These are phyloP conservation scores for Capsicum rhomboideum DNA, from an alignment of 257 asterid genomes.

Conservation along the genomic window DNA sequence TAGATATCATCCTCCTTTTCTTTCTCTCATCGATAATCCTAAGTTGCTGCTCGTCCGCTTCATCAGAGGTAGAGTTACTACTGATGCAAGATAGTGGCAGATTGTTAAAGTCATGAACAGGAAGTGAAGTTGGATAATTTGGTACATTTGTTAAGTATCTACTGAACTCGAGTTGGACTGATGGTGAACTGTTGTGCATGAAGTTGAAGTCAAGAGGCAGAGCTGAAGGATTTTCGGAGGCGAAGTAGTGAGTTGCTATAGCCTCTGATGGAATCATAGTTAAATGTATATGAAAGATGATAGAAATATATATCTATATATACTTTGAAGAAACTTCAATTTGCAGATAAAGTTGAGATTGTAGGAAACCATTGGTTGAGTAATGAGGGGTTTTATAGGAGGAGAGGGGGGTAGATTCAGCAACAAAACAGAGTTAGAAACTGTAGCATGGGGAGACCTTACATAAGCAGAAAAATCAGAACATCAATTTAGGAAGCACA, in stretches of 20 bases:
- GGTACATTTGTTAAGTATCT: constrained; percentile 24
- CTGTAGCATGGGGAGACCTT: constrained; percentile 26
- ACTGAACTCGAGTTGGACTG: constrained; percentile 33
- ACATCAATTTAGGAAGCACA: constrained; percentile 18
- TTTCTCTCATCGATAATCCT: constrained; percentile 58
- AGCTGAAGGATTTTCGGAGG: constrained; percentile 31
- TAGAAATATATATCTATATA: too few species aligned
- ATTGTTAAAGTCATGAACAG: constrained; percentile 22
- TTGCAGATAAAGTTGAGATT: constrained; percentile 10
- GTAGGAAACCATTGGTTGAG: constrained; percentile 32
- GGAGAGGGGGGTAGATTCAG: constrained; percentile 24
- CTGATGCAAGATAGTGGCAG: constrained; percentile 28
- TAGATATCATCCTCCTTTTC: constrained; percentile 81
- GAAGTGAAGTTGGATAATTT: constrained; percentile 16
- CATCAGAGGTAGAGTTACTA: constrained; percentile 72
- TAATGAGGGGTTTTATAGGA: constrained; percentile 49
- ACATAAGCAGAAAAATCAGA: constrained; percentile 29
- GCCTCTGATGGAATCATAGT: constrained; percentile 48
- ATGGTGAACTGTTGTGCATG: constrained; percentile 32
- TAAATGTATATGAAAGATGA: constrained; percentile 8
- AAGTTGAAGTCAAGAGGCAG: constrained; percentile 35
- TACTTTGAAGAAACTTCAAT: background rate
- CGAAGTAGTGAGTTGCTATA: constrained; percentile 38
- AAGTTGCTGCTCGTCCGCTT: constrained; percentile 53
- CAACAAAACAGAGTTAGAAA: background rate